These are phyloP conservation scores for Clitopilus hobsonii DNA, from an alignment of 768 basidiomycete species.

Conservation along the genomic window DNA sequence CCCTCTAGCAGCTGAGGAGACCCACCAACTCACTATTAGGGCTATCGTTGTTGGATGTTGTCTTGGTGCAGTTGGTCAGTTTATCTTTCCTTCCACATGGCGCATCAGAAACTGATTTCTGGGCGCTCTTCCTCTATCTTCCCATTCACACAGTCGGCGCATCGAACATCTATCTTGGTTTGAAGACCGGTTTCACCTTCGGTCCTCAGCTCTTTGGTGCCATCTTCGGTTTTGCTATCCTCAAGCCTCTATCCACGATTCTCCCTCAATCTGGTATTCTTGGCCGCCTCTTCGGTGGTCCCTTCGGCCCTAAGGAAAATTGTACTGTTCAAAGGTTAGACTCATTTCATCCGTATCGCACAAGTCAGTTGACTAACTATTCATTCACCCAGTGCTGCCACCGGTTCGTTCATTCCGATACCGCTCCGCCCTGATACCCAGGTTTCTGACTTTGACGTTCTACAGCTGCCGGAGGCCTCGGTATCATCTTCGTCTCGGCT, in stretches of 20 bases:
- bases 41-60: conserved; percentile 45
- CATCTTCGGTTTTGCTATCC: conserved; percentile 57
- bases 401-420: conserved; percentile 23
- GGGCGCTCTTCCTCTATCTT: not conserved
- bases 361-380: not conserved
- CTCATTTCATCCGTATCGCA: no score
- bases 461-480: conserved; percentile 50
- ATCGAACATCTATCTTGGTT: conserved; percentile 62
- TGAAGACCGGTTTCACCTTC: conserved; percentile 68
- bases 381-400: conserved; percentile 37
- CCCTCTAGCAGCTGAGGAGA: conserved; percentile 41
- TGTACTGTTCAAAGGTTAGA: conserved; percentile 52
- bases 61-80: conserved; percentile 42
- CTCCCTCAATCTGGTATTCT: conserved; percentile 42
- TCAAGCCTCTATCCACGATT: conserved; percentile 49
- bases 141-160: conserved; percentile 35
- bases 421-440: conserved; percentile 8
- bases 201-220: conserved; percentile 60
- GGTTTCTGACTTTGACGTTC: conserved; percentile 6
- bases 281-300: conserved; percentile 43
- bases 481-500: conserved; percentile 55
- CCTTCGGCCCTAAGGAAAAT: conserved; percentile 65
- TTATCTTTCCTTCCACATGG: not conserved
- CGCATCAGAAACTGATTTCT: not conserved
- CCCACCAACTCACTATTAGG: conserved; percentile 48